Evolutionary conservation across 345 rosid genomes (phyloP).

Genomic region (Passiflora organensis): DNA sequence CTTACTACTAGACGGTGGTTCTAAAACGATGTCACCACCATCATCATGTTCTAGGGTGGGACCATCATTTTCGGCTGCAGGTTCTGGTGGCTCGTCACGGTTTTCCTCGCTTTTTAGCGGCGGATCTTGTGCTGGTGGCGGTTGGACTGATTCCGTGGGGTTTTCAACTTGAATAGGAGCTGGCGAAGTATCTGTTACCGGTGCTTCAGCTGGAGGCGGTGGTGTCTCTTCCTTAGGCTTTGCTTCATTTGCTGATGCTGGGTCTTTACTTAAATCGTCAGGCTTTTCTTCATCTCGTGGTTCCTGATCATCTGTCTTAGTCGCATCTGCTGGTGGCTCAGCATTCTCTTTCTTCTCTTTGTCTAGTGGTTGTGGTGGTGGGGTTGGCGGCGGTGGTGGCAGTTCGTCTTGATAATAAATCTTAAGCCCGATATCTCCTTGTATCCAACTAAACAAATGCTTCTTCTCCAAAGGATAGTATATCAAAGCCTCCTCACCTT

Average conservation of each 20-base stretch:
- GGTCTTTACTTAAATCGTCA: constrained; percentile 1
- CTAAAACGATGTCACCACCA: constrained; percentile 32
- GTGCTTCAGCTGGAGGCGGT: constrained; percentile 11
- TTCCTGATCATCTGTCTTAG: neutral
- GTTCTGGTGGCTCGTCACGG: constrained; percentile 13
- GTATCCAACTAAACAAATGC: constrained; percentile 47
- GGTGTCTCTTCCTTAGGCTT: constrained; percentile 1
- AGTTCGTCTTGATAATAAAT: constrained; percentile 56
- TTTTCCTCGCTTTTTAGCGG: constrained; percentile 14
- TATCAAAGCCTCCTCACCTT: constrained; percentile 82
- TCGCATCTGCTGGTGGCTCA: constrained; percentile 27
- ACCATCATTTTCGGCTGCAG: neutral
- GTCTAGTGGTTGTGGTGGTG: constrained; percentile 26
- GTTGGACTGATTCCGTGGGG: constrained; percentile 6
- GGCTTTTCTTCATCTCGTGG: neutral
- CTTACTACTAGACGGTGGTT: constrained; percentile 15
- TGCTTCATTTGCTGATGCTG: neutral
- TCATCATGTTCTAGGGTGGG: neutral
- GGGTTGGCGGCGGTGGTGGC: constrained; percentile 5
- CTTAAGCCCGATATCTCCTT: constrained; percentile 74
- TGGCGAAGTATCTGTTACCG: constrained; percentile 20
- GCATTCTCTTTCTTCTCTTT: no score
- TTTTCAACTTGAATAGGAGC: constrained; percentile 24
- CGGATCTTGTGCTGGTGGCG: constrained; percentile 11
- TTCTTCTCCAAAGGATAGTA: constrained; percentile 67